Base-by-base conservation (phyloP, 139 green algal species). In the Picochlorum sp. region DNA sequence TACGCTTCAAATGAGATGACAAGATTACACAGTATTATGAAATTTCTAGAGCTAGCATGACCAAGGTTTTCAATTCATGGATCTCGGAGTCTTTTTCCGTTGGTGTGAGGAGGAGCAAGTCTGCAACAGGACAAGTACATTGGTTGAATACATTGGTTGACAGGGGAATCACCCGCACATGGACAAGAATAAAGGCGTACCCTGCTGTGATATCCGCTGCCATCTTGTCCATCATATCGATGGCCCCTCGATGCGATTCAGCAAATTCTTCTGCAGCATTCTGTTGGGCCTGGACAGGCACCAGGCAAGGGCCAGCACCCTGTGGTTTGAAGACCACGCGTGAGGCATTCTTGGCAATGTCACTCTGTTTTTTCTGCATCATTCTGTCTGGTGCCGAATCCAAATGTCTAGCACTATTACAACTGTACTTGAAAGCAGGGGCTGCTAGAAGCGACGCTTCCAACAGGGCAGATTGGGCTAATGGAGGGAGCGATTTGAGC, bases 371-470 rank as follows among this genome's bases (percentile, higher is more conserved):
- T 15, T 45, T 47, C 16, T 62, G 56, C 31, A 20, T 44, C 38
- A 21, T 23, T 15, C 9, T 67, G 13, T 44, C 8, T 34, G 21
- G 16, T 23, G 10, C 30, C 9, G 14, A 55, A 26, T 31, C 16
- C 23, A 18, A 47, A 37, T 65, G 14, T 20, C 37, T 30, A 38
- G 14, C 20, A 38, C n/a, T 38, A 8, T 15, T 57, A 24, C n/a
- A 57, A 16, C n/a, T n/a, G n/a, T 16, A 16, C 21, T 65, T 59
- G 23, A 65, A 65, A 28, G 58, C 58, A 30, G 58, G 58, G 13
- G 58, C 58, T n/a, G 58, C 58, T 30, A 65, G 23, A 18, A 65
- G 21, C 7, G 58, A 28, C 15, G 58, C 58, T 52, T 65, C 58
- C 58, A 65, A 7, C 41, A 65, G 21, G 8, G 23, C 58, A 28